These are phyloP conservation scores for Apodospora peruviana DNA, from an alignment of 495 filamentous ascomycete genomes.

Conservation along the genomic window DNA sequence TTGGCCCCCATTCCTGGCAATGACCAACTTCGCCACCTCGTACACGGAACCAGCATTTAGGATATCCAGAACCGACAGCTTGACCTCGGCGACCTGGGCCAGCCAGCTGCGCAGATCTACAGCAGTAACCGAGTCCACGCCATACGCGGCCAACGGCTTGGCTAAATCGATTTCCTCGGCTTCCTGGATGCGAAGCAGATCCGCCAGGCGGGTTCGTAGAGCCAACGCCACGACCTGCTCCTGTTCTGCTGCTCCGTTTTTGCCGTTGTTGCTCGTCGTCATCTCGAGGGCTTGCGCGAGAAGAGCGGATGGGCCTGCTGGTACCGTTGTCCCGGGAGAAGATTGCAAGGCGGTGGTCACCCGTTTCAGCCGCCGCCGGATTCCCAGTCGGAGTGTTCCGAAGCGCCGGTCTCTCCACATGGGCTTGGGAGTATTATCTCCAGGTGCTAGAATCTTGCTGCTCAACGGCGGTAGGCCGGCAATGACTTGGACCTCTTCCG, in stretches of 20 bases:
- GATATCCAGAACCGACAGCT: constrained; percentile 4
- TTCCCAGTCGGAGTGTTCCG: background rate
- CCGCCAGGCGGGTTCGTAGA: background rate
- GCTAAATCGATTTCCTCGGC: background rate
- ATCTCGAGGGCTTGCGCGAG: background rate
- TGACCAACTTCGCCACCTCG: background rate
- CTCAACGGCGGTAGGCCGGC: background rate
- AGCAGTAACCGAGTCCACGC: constrained; percentile 2
- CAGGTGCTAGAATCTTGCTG: too few relatives aligned
- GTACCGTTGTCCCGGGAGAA: background rate
- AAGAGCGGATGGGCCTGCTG: background rate
- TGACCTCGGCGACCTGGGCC: background rate
- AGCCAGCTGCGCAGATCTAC: constrained; percentile 5
- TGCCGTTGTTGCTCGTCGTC: background rate
- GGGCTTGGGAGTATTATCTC: too few relatives aligned
- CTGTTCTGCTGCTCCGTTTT: background rate
- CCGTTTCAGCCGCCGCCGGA: background rate
- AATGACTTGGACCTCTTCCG: background rate
- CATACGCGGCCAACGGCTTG: background rate
- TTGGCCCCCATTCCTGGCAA: background rate
- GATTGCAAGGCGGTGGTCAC: background rate
- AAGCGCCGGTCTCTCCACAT: background rate
- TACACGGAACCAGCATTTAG: background rate
- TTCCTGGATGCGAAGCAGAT: background rate
- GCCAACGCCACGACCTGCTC: background rate